Evolutionary conservation across 345 rosid genomes (phyloP).

Genomic region (Corymbia maculata): DNA sequence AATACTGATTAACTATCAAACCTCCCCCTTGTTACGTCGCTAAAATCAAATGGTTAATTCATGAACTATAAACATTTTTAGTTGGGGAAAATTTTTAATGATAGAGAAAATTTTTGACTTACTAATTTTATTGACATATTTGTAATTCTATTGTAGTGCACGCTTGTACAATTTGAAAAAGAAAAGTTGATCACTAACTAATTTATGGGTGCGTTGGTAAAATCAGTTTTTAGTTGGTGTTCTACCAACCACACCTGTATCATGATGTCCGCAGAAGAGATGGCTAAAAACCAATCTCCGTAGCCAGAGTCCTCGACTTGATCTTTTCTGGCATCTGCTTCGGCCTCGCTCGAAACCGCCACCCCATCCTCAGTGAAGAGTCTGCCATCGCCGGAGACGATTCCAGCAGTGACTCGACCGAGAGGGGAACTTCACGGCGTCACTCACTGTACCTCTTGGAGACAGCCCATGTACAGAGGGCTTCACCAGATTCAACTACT

Average conservation of each 20-base stretch:
- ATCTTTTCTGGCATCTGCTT: too few relatives aligned
- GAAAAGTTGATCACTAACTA: background rate
- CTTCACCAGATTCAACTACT: too few relatives aligned
- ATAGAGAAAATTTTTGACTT: fast-evolving
- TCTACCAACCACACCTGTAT: background rate
- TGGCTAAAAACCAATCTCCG: too few relatives aligned
- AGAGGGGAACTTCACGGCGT: too few relatives aligned
- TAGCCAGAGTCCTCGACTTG: too few relatives aligned
- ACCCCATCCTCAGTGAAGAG: too few relatives aligned
- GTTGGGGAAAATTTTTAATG: fast-evolving
- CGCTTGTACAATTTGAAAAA: background rate
- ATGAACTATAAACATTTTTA: background rate
- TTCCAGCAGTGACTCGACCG: too few relatives aligned
- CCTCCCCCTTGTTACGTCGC: background rate
- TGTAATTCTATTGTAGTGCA: background rate
- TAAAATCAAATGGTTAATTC: background rate
- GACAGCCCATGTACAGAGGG: too few relatives aligned
- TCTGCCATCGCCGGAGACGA: too few relatives aligned
- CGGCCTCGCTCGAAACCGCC: too few relatives aligned
- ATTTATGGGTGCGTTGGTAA: background rate
- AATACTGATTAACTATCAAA: background rate
- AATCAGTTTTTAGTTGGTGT: background rate
- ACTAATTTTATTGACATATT: background rate
- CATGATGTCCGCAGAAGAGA: too few relatives aligned
- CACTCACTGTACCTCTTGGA: too few relatives aligned